These are phyloP conservation scores for Mesotaenium endlicherianum DNA, from an alignment of 139 green algal genomes.

Conservation along the genomic window DNA sequence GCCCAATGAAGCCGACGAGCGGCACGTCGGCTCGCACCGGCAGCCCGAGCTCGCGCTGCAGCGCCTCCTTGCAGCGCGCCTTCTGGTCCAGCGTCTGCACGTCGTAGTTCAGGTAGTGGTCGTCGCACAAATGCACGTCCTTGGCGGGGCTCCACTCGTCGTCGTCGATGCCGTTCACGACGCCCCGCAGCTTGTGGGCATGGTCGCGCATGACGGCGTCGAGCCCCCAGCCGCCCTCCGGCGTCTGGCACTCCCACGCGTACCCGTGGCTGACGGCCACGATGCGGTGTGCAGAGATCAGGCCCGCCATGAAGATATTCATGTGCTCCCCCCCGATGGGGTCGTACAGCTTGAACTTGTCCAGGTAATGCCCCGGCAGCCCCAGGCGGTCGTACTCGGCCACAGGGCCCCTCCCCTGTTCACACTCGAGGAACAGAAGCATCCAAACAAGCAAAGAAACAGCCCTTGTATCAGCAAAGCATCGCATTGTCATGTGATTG, in stretches of 20 bases:
- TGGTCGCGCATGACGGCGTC: conserved; percentile 77
- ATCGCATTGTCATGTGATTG: no score
- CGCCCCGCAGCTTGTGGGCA: conserved; percentile 86
- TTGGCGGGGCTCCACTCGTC: conserved; percentile 73
- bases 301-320: conserved; percentile 91
- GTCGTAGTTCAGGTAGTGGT: conserved; percentile 71
- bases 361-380: conserved; percentile 72
- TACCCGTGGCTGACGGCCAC: conserved; percentile 85
- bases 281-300: conserved; percentile 78
- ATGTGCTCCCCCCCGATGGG: conserved; percentile 94
- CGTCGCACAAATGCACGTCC: conserved; percentile 65
- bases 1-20: conserved; percentile 63
- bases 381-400: conserved; percentile 76
- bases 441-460: no score
- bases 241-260: conserved; percentile 94
- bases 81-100: conserved; percentile 67
- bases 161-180: conserved; percentile 96
- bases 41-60: conserved; percentile 83
- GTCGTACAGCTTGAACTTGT: conserved; percentile 71
- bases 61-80: conserved; percentile 75
- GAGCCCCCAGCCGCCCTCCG: conserved; percentile 93
- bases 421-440: no score
- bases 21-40: conserved; percentile 74
- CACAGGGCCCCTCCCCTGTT: conserved; percentile 80
- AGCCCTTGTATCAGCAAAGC: no score